Percentiles rank a stretch among this genome's conserved stretches.
phyloP scores from a whole-genome alignment of 2,329 filamentous ascomycete species.

The Fusarium anguioides region DNA sequence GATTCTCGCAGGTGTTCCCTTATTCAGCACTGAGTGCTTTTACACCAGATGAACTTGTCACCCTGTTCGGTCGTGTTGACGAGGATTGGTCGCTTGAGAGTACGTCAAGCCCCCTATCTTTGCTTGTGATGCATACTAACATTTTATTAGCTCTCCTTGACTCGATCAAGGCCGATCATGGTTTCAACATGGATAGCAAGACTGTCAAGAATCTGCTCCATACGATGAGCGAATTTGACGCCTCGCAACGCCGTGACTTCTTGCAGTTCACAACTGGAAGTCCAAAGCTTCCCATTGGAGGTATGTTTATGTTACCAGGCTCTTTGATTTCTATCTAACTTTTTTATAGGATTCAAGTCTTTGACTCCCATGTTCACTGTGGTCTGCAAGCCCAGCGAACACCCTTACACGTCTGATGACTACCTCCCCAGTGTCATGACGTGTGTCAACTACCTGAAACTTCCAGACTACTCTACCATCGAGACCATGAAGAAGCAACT shows the following conservation, averaged over 20 bases:
- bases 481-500: slow-evolving; percentile 82
- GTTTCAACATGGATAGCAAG: slow-evolving; percentile 98
- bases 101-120: slow-evolving; percentile 62
- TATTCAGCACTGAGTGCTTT: slow-evolving; percentile 93
- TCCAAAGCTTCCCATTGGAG: slow-evolving; percentile 97
- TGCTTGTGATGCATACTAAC: neutral
- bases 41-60: slow-evolving; percentile 93
- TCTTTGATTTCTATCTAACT: slow-evolving; percentile 13
- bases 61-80: slow-evolving; percentile 90
- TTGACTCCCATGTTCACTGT: slow-evolving; percentile 99
- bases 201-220: slow-evolving; percentile 94
- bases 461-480: slow-evolving; percentile 90
- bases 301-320: slow-evolving; percentile 63
- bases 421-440: slow-evolving; percentile 99
- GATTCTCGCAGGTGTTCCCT: slow-evolving; percentile 96
- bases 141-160: slow-evolving; percentile 82
- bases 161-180: slow-evolving; percentile 98
- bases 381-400: slow-evolving; percentile 97
- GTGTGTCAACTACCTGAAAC: slow-evolving; percentile 98
- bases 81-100: slow-evolving; percentile 99
- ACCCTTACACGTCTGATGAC: slow-evolving; percentile 92
- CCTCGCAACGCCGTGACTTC: slow-evolving; percentile 86
- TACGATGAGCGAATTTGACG: slow-evolving; percentile 87
- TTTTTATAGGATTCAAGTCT: slow-evolving; percentile 85
- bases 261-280: slow-evolving; percentile 98